Evolutionary conservation across 2,329 filamentous ascomycete species (phyloP).

Genomic region (Pseudogymnoascus sp.): DNA sequence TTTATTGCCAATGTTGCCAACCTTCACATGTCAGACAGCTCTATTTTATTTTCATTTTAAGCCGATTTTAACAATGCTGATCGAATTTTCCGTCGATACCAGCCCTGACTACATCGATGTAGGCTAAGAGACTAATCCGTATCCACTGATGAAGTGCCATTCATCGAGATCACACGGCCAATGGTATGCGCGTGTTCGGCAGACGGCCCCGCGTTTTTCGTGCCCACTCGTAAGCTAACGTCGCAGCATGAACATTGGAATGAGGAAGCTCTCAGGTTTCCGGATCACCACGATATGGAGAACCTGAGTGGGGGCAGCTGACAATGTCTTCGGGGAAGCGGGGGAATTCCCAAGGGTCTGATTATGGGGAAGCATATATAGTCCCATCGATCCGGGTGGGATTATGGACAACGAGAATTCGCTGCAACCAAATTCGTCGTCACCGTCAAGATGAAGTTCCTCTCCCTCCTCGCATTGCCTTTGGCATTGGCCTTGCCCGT

Average conservation of each 20-base stretch:
- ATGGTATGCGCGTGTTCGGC: background rate
- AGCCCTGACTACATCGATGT: background rate
- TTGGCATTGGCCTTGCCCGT: background rate
- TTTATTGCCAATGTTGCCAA: background rate
- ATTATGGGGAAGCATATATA: background rate
- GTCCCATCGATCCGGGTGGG: background rate
- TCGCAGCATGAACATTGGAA: background rate
- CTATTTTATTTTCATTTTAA: background rate
- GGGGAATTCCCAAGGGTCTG: background rate
- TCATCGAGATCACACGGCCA: background rate
- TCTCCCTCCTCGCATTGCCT: background rate
- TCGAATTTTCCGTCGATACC: background rate
- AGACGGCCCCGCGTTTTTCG: background rate
- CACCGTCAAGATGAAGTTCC: background rate
- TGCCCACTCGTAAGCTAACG: background rate
- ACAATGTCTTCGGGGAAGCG: background rate
- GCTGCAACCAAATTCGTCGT: background rate
- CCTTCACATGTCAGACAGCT: background rate
- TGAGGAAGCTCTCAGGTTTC: background rate
- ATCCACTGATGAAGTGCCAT: background rate
- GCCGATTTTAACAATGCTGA: background rate
- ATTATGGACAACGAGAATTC: conserved; percentile 1
- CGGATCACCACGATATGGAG: background rate
- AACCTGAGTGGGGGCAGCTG: background rate
- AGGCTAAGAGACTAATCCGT: background rate